phyloP scores from a whole-genome alignment of 1,284 basidiomycete genomes.

The Macrocybe sp. region DNA sequence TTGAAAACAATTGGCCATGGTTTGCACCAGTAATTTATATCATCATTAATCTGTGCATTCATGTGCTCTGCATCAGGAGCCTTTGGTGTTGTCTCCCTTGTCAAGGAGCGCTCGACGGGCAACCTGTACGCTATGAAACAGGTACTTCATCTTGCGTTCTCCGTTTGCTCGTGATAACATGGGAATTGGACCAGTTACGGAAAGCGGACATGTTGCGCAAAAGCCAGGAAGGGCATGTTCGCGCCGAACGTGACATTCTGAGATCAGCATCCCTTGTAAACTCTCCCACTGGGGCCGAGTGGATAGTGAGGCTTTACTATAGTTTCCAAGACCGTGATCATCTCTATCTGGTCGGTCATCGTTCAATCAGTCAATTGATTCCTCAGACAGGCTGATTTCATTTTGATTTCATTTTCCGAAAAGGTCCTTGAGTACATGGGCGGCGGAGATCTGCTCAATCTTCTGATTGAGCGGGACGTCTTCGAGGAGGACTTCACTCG shows the following conservation, averaged over 20 bases:
- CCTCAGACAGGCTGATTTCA: constrained; percentile 32
- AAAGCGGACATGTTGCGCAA: constrained; percentile 97
- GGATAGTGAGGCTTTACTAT: constrained; percentile 93
- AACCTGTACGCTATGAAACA: constrained; percentile 96
- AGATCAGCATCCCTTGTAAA: constrained; percentile 74
- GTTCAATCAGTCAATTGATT: constrained; percentile 18
- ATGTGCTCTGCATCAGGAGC: constrained; percentile 55
- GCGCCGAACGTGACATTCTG: constrained; percentile 86
- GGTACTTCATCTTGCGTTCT: constrained; percentile 37
- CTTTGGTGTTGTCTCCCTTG: constrained; percentile 94
- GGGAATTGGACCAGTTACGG: constrained; percentile 53
- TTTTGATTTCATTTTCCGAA: constrained; percentile 51
- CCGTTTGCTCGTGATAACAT: constrained; percentile 11
- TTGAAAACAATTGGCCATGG: constrained; percentile 96
- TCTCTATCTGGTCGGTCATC: constrained; percentile 78
- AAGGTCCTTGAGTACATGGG: constrained; percentile 93
- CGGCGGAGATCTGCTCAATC: constrained; percentile 92
- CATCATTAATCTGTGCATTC: constrained; percentile 16
- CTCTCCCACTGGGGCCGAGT: constrained; percentile 70
- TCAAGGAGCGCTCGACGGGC: constrained; percentile 76
- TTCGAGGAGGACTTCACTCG: constrained; percentile 92
- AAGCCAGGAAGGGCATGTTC: constrained; percentile 96
- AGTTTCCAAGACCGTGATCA: constrained; percentile 91
- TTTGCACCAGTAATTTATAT: constrained; percentile 26
- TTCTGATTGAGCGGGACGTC: constrained; percentile 90